Evolutionary conservation across 2,329 filamentous ascomycete species (phyloP).

Genomic region (Nemania bipapillata): DNA sequence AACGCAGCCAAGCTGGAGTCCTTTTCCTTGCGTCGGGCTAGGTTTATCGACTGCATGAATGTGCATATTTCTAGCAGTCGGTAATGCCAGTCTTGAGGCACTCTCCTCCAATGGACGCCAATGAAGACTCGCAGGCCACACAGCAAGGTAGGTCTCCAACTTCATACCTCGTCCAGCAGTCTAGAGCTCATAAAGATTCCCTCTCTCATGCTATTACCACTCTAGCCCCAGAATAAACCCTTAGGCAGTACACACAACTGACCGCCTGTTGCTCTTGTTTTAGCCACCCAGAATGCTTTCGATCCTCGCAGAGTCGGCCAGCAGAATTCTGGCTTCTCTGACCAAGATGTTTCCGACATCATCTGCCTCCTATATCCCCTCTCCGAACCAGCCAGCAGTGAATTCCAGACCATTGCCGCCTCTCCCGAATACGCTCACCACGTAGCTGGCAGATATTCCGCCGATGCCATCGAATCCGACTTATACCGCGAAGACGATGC

Average conservation of each 20-base stretch:
- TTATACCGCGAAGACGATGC: conserved; percentile 63
- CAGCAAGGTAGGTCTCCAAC: conserved; percentile 48
- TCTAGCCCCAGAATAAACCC: background rate
- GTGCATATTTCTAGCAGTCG: conserved; percentile 43
- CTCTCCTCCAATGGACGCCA: conserved; percentile 46
- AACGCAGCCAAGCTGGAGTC: conserved; percentile 13
- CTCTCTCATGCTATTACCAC: background rate
- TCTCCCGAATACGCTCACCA: conserved; percentile 58
- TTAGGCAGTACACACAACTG: background rate
- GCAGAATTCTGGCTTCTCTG: conserved; percentile 83
- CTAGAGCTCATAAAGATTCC: background rate
- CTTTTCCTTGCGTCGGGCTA: conserved; percentile 27
- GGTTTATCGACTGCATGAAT: conserved; percentile 45
- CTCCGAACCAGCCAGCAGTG: conserved; percentile 75
- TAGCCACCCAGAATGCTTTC: conserved; percentile 80
- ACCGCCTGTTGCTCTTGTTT: conserved; percentile 46
- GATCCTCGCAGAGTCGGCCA: conserved; percentile 83
- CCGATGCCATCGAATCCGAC: conserved; percentile 63
- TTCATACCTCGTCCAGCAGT: background rate
- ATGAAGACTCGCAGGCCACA: conserved; percentile 50
- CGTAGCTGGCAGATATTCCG: conserved; percentile 62
- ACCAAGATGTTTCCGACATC: conserved; percentile 86
- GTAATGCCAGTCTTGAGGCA: conserved; percentile 38
- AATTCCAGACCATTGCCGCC: conserved; percentile 67
- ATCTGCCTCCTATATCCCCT: conserved; percentile 87